phyloP scores from a whole-genome alignment of 2,329 filamentous ascomycete genomes.

The Pestalotiopsis sp. region DNA sequence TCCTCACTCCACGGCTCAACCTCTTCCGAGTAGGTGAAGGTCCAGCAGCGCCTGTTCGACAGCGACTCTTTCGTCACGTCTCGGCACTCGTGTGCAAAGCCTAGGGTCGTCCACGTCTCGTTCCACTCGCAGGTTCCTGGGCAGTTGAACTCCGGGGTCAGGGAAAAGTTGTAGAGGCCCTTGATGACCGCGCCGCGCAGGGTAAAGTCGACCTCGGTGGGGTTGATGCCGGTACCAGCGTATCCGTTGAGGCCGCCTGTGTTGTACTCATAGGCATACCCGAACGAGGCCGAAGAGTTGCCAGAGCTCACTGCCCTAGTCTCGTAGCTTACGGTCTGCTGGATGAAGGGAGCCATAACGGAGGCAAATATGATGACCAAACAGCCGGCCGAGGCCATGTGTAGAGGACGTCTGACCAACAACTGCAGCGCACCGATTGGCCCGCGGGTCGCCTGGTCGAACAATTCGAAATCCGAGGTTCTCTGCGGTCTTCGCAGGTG shows the following conservation, averaged over 20 bases:
- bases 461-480: conserved; percentile 17
- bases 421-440: conserved; percentile 14
- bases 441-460: conserved; percentile 20
- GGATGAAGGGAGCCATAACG: conserved; percentile 17
- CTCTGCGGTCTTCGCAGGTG: conserved; percentile 13
- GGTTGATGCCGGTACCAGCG: background rate
- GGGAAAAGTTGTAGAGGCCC: conserved; percentile 17
- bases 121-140: conserved; percentile 18
- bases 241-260: background rate
- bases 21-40: conserved; percentile 3
- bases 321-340: conserved; percentile 16
- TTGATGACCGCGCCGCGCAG: conserved; percentile 21
- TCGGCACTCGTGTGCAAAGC: conserved; percentile 16
- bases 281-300: conserved; percentile 14
- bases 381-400: conserved; percentile 13
- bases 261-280: conserved; percentile 14
- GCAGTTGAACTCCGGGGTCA: conserved; percentile 16
- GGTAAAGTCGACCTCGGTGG: conserved; percentile 7
- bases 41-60: background rate
- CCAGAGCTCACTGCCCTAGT: conserved; percentile 3
- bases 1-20: conserved; percentile 3
- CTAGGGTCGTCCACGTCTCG: conserved; percentile 17
- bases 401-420: conserved; percentile 8
- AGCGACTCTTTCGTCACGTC: conserved; percentile 19
- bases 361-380: conserved; percentile 12